Evolutionary conservation across 2,329 filamentous ascomycete species (phyloP), one percentile per base, ranked within the genome.

Genomic region (Rhynchosporium agropyri): DNA sequence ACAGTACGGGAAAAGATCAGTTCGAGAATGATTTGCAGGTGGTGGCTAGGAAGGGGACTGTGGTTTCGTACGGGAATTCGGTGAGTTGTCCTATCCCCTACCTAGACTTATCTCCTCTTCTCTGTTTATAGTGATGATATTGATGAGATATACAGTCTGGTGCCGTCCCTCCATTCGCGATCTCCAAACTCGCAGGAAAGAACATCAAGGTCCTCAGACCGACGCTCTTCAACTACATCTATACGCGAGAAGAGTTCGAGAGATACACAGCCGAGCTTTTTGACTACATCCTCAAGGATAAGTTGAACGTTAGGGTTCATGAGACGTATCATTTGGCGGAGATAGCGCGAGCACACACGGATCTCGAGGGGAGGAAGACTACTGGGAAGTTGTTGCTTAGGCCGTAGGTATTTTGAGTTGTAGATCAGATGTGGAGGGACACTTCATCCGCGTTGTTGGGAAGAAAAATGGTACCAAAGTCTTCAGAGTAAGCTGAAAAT

Each of bases 1-100:
- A 97, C 74, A 90, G 90, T 5, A 91, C 97, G 2, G 93, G 92
- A 12, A 91, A 91, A 78, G 82, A 83, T 55, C 97, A 93, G 0
- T 96, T 95, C 77, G 91, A 97, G 69, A 81, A 84, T 26, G 89
- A 88, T 71, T 75, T 97, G 67, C 85, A 92, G 67, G 84, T 86
- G 69, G 81, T 94, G 60, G 89, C 88, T 69, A 76, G 87, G 67
- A 96, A 96, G 79, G 93, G 92, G 4, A 89, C 82, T 1, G 77
- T 96, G 71, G 82, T 92, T 31, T 88, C 85, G 55, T 96, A 93
- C 77, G 92, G 92, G 3, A 96, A 96, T 77, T 89, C 91, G 7
- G 81, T 83, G 74, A 84, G 86, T 76, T 13, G 4, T n/a, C 10
- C 6, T 36, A 2, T 33, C 6, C n/a, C 6, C 20, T 50, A 13